These are phyloP conservation scores for Eucalyptus lansdowneana DNA, from an alignment of 345 rosid genomes.

Conservation along the genomic window DNA sequence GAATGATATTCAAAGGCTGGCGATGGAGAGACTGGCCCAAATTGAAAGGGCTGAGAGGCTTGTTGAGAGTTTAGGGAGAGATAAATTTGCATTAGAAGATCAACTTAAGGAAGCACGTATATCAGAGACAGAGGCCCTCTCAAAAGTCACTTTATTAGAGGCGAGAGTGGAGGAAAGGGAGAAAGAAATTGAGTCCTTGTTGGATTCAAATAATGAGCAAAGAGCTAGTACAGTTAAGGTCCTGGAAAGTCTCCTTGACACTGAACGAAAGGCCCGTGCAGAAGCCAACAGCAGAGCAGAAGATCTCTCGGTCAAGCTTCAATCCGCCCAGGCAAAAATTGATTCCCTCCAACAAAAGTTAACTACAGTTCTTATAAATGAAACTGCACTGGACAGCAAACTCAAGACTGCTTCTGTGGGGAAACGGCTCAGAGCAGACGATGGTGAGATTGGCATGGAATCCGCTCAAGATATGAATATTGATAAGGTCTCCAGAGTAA, in stretches of 20 bases:
- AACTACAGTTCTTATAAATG: constrained; percentile 72
- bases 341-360: constrained; percentile 77
- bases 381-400: constrained; percentile 73
- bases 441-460: constrained; percentile 48
- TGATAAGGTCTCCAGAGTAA: constrained; percentile 33
- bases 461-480: constrained; percentile 43
- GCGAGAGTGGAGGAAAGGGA: constrained; percentile 89
- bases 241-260: constrained; percentile 71
- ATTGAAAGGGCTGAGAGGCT: constrained; percentile 80
- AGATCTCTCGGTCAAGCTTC: constrained; percentile 71
- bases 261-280: constrained; percentile 72
- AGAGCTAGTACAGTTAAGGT: constrained; percentile 71
- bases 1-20: constrained; percentile 60
- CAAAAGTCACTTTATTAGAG: constrained; percentile 60
- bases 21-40: constrained; percentile 84
- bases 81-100: constrained; percentile 45
- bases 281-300: constrained; percentile 69
- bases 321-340: constrained; percentile 72
- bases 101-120: constrained; percentile 44
- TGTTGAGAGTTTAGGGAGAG: constrained; percentile 70
- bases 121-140: constrained; percentile 64
- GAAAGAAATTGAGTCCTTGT: constrained; percentile 76
- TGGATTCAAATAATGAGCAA: constrained; percentile 68
- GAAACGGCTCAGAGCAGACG: constrained; percentile 59
- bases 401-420: constrained; percentile 66